phyloP scores from a whole-genome alignment of 2,329 filamentous ascomycete species.

The Phialophora expanda region DNA sequence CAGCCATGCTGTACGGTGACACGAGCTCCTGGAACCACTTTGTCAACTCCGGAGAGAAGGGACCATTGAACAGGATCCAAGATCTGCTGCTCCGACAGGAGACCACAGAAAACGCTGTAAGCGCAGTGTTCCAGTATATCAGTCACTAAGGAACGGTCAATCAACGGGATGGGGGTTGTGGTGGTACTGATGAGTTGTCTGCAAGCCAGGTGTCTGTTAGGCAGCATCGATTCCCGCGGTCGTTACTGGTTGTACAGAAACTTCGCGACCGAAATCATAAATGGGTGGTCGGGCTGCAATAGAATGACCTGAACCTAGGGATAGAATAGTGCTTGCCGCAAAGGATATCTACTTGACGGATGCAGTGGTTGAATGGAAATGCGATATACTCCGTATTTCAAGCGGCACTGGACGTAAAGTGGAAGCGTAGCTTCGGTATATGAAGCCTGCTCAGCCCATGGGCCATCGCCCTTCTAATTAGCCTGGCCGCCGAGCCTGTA shows the following conservation, averaged over 20 bases:
- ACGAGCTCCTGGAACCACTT: constrained; percentile 99
- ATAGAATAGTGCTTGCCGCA: neutral
- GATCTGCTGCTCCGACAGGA: constrained; percentile 91
- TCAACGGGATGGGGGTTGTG: neutral
- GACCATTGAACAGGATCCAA: constrained; percentile 79
- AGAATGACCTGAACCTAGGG: neutral
- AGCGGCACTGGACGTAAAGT: neutral
- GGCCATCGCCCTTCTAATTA: neutral
- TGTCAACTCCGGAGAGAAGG: constrained; percentile 71
- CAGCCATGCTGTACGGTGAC: constrained; percentile 94
- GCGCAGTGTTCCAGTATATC: constrained; percentile 97
- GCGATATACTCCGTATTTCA: neutral
- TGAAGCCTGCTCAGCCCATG: neutral
- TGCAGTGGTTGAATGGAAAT: neutral
- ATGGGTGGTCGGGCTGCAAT: neutral
- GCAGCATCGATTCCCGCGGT: constrained; percentile 2
- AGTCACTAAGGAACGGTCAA: constrained; percentile 68
- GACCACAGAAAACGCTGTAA: constrained; percentile 76
- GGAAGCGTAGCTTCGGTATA: neutral
- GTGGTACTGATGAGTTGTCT: neutral
- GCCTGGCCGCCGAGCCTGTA: too few species aligned
- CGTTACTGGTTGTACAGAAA: neutral
- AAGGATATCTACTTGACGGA: neutral
- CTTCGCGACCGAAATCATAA: neutral
- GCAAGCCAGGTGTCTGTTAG: neutral